A percentile compares a stretch with the other conserved stretches of the same genome.
These are phyloP conservation scores for Sporothrix mexicana DNA, from an alignment of 2,329 filamentous ascomycete species.

Conservation along the genomic window DNA sequence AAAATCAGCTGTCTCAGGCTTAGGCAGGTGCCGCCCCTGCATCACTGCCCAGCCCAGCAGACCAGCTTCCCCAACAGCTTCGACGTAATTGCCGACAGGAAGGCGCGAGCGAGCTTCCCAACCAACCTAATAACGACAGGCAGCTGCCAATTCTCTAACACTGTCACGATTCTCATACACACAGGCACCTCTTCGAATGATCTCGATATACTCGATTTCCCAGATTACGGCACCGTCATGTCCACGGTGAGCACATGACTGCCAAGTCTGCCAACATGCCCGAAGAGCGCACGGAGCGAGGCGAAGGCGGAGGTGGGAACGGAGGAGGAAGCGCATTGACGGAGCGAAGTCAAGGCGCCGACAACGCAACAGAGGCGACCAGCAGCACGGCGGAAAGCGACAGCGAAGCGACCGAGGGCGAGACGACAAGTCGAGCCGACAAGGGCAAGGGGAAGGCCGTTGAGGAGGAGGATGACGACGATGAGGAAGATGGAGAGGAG, in stretches of 20 bases:
- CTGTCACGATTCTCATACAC: too few species aligned
- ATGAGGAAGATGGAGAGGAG: constrained; percentile 86
- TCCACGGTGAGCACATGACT: constrained; percentile 29
- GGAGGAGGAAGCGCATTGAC: background rate
- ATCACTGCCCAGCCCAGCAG: constrained; percentile 7
- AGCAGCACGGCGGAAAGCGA: background rate
- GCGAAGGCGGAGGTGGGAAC: constrained; percentile 16
- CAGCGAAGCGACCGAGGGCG: background rate
- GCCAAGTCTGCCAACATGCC: constrained; percentile 37
- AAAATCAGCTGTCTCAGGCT: constrained; percentile 27
- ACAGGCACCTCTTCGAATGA: background rate
- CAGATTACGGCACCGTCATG: constrained; percentile 28
- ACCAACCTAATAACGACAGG: too few species aligned
- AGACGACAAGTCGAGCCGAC: background rate
- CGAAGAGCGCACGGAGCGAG: constrained; percentile 33
- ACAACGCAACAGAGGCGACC: background rate
- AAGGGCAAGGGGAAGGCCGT: constrained; percentile 29
- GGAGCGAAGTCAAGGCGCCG: background rate
- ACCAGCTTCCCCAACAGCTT: constrained; percentile 26
- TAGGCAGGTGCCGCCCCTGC: constrained; percentile 30
- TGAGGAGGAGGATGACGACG: constrained; percentile 57
- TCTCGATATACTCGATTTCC: background rate
- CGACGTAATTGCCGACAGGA: constrained; percentile 24
- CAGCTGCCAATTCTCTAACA: too few species aligned
- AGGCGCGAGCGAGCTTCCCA: background rate